Evolutionary conservation across 83 land plant genomes (phyloP), one percentile per base, ranked within the genome.

Genomic region (Diphasiastrum complanatum): DNA sequence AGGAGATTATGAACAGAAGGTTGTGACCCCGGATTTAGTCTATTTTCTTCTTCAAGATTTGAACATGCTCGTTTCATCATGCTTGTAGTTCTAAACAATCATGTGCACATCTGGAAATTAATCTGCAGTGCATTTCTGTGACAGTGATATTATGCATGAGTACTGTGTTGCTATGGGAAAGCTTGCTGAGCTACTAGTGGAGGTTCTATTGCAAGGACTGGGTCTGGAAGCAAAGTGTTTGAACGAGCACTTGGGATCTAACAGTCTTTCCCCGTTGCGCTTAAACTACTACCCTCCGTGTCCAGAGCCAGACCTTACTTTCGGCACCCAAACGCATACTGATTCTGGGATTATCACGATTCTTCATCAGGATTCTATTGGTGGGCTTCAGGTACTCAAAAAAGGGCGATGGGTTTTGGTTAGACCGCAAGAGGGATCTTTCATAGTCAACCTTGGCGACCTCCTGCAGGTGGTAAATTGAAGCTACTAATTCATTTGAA

Each of bases 341-440:
- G 45, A 41, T 41, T 41, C 45, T 41, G 45, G 45, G n/a, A 41
- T 18, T 41, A 14, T 41, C 45, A 41, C 45, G n/a, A 41, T 41
- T 18, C 45, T 41, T 14, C 45, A 41, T 18, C 45, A 41, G n/a
- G 45, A 41, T 41, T 14, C 1, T 14, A 18, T 41, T 14, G 45
- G 45, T 14, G 45, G 45, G 12, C 45, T 41, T 41, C 45, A 41
- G 45, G 45, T 41, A 14, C 0, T 0, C 18, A 41, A 41, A 1
- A 41, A 41, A 14, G 45, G 45, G n/a, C 12, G n/a, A 41, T 41
- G 45, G 45, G 45, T 41, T 41, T 14, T 14, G n/a, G 45, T 41
- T 14, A 41, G 45, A 14, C 45, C 45, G n/a, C 45, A 41, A 41
- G 45, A 0, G n/a, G 45, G 45, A 41, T 41, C 45, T 14, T 41